Conservation (phyloP, 371 early-diverging fungal species). For the Mortierella sp. region DNA sequence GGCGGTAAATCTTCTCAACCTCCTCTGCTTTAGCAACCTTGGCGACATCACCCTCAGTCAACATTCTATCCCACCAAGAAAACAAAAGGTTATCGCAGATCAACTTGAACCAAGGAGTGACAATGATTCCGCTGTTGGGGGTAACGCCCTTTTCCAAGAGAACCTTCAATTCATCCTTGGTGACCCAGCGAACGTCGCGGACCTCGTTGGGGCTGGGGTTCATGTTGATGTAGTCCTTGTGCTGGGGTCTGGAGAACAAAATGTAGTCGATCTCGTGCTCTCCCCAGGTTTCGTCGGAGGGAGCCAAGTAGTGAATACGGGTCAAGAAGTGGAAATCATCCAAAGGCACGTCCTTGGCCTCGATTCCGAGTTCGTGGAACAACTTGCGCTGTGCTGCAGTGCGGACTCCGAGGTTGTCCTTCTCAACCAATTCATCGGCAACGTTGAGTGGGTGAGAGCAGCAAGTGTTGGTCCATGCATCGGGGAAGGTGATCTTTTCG, state of each 20-base stretch:
- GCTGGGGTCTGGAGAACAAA: constrained; percentile 81
- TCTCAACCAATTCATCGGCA: constrained; percentile 85
- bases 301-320: constrained; percentile 94
- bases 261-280: constrained; percentile 93
- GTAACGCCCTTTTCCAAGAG: constrained; percentile 76
- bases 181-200: constrained; percentile 78
- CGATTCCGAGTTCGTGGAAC: constrained; percentile 96
- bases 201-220: constrained; percentile 88
- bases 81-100: constrained; percentile 93
- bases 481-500: constrained; percentile 98
- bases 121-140: constrained; percentile 58
- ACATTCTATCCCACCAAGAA: constrained; percentile 93
- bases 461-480: constrained; percentile 97
- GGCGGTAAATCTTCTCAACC: constrained; percentile 80
- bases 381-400: constrained; percentile 92
- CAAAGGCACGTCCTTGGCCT: constrained; percentile 80
- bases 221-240: constrained; percentile 64
- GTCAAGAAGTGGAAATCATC: constrained; percentile 91
- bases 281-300: constrained; percentile 96
- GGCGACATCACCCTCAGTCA: constrained; percentile 61
- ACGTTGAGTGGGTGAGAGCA: constrained; percentile 95
- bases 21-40: constrained; percentile 76
- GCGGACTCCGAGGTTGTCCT: constrained; percentile 82
- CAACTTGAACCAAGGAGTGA: constrained; percentile 97
- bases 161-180: constrained; percentile 78